Base-by-base conservation (phyloP, 257 asterid species). In the Plectranthus barbatus region DNA sequence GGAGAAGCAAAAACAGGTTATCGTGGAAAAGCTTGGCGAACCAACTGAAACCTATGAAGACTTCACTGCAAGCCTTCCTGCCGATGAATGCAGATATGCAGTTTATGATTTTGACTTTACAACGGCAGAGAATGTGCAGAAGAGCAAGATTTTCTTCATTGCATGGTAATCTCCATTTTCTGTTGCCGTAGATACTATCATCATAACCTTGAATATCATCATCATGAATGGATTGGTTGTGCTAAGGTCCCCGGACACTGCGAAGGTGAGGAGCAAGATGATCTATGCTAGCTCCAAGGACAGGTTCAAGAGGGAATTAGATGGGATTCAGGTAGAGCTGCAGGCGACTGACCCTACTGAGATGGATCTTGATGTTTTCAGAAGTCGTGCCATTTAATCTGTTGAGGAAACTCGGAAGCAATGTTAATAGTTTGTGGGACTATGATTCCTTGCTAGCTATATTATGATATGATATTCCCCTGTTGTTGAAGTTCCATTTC, bases 311-410 rank as follows among this genome's bases (percentile, higher is more conserved):
- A 75, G 84, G 67, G 81, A 79, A 67, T 37, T 79, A 4, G 81
- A 79, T 20, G 84, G 84, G 24, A 72, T 79, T 66, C 84, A 79
- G 71, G 71, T 79, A 1, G 81, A 79, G 76, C 71, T 76, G 49
- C 84, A 79, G 67, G 84, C 84, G 3, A 79, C 84, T 2, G 85
- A 80, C 57, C 85, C 82, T 1, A 80, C 82, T 18, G 85, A 80
- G 66, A 73, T 76, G 82, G 76, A 75, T 54, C 85, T 76, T 2
- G 85, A 80, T 24, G 82, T 76, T 41, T 67, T 80, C 69, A 70
- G 70, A 47, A 73, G 80, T 42, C 82, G 85, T 36, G 79, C 68
- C 40, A 80, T 64, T 60, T 75, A 54, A 69, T 53, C 70, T 56
- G 55, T 51, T 69, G 53, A 80, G 67, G 13, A 6, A 21, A 50